Evolutionary conservation across 768 basidiomycete genomes (phyloP).

Genomic region (Neoboletus subvelutipes): DNA sequence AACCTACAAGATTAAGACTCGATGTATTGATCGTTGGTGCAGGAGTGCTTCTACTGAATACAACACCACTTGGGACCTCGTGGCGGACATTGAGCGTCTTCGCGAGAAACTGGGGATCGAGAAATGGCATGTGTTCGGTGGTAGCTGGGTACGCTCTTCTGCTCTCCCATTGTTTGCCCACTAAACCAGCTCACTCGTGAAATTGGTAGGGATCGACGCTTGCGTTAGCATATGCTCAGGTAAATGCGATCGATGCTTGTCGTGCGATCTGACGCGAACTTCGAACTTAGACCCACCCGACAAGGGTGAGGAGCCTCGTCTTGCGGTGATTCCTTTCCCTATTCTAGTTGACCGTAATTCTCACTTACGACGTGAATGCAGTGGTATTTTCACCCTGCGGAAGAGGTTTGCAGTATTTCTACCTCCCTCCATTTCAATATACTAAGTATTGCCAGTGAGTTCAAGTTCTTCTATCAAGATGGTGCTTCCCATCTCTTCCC

Average conservation of each 20-base stretch:
- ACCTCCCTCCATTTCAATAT: background rate
- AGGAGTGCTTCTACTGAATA: conserved; percentile 76
- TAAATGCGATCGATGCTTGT: conserved; percentile 22
- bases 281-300: conserved; percentile 64
- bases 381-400: conserved; percentile 87
- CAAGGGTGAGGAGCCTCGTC: conserved; percentile 74
- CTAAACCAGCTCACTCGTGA: background rate
- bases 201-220: conserved; percentile 75
- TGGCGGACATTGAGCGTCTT: conserved; percentile 84
- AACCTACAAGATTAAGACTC: background rate
- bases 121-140: conserved; percentile 94
- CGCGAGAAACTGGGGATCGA: conserved; percentile 73
- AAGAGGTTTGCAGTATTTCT: conserved; percentile 50
- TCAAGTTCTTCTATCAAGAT: conserved; percentile 91
- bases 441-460: conserved; percentile 47
- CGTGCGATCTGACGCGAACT: background rate
- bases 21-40: conserved; percentile 8
- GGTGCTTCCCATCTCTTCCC: conserved; percentile 82
- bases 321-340: conserved; percentile 51
- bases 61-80: conserved; percentile 94
- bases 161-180: background rate
- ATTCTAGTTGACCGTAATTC: background rate
- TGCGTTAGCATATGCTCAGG: conserved; percentile 83
- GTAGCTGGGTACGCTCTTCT: conserved; percentile 73
- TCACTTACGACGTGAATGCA: conserved; percentile 27